phyloP scores from a whole-genome alignment of 306 rosid species.

The Glycine latifolia region DNA sequence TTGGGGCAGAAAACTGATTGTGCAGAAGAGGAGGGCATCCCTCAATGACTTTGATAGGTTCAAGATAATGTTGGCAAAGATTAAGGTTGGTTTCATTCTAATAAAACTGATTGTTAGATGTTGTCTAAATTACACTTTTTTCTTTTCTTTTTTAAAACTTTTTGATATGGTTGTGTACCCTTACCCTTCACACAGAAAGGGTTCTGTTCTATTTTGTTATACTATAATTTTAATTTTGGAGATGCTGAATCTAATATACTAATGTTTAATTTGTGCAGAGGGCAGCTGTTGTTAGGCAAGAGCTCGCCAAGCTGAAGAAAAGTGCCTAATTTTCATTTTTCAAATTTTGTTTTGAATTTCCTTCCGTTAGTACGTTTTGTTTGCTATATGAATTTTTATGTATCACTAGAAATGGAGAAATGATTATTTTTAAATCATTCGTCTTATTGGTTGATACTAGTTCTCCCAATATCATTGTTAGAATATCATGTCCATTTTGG shows the following conservation, averaged over 20 bases:
- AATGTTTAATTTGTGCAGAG: conserved; percentile 55
- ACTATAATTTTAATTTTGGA: too few species aligned
- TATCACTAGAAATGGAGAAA: not conserved
- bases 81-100: conserved; percentile 63
- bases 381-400: conserved; percentile 10
- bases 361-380: conserved; percentile 35
- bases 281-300: conserved; percentile 75
- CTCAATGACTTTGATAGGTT: conserved; percentile 86
- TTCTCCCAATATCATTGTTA: conserved; percentile 5
- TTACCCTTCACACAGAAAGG: not conserved
- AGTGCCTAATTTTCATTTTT: conserved; percentile 41
- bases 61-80: conserved; percentile 91
- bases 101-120: too few species aligned
- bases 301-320: conserved; percentile 76
- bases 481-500: not conserved
- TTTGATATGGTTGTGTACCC: not conserved
- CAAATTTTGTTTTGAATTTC: conserved; percentile 55
- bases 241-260: not conserved
- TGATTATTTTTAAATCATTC: not conserved
- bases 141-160: not conserved
- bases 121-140: too few species aligned
- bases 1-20: conserved; percentile 90
- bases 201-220: not conserved
- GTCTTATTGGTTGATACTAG: conserved; percentile 7
- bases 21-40: conserved; percentile 75